Evolutionary conservation across 495 filamentous ascomycete genomes (phyloP), one percentile per base, ranked within the genome.

Genomic region (Chaetomidium leptoderma): DNA sequence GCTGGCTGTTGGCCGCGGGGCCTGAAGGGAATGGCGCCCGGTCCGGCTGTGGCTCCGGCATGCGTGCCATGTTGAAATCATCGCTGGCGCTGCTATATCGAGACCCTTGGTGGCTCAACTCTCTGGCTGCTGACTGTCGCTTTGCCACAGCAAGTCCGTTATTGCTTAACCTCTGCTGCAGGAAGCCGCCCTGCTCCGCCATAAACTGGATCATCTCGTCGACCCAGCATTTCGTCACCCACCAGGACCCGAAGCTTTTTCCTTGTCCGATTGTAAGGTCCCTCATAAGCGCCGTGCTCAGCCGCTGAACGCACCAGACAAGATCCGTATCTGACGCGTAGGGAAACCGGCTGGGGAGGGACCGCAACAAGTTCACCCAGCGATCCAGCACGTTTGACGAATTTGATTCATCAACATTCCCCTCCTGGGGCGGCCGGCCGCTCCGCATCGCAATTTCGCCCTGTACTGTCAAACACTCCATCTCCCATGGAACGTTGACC

Each of bases 181-280:
- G 83, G 68, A 97, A 97, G 0, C 93, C 93, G 19, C 93, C 93
- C 55, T 91, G 87, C 64, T 96, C 91, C 0, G 90, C 92, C 62
- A 95, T 78, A 83, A 93, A 97, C 36, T 86, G 74, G 64, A 91
- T 83, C 91, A 95, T 95, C 72, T 97, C 93, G 68, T 97, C 92
- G 52, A 98, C 82, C 78, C 91, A 98, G 51, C 92, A 90, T 68
- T 97, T 96, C n/a, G 90, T 91, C 53, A 96, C 87, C 91, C 93
- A 97, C 93, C 93, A 98, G 2, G 89, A 86, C 14, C 90, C 90
- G 66, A 96, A 98, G 64, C 89, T 95, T 57, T 85, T 82, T 10
- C 88, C 90, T 58, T 88, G 85, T 24, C 81, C 81, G 23, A 97
- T 84, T 8, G 92, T 97, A 55, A 92, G 78, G 63, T 92, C 89